These are phyloP conservation scores for Ophidiomyces ophidiicola DNA, from an alignment of 2,329 filamentous ascomycete species.

Conservation along the genomic window DNA sequence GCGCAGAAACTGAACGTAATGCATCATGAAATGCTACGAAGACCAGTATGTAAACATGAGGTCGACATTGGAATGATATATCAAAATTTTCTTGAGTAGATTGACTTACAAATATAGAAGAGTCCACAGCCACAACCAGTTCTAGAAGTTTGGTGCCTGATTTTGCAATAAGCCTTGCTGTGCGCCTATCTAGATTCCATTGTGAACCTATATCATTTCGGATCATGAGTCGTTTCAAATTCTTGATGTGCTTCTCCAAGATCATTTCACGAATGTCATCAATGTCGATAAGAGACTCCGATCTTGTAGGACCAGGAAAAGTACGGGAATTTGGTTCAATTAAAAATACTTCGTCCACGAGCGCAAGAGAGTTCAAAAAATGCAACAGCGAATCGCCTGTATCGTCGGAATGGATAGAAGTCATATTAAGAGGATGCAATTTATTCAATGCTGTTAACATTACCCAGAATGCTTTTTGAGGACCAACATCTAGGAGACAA, in stretches of 20 bases:
- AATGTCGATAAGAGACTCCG: slow-evolving; percentile 40
- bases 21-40: slow-evolving; percentile 18
- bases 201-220: slow-evolving; percentile 42
- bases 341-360: slow-evolving; percentile 48
- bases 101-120: slow-evolving; percentile 18
- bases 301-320: slow-evolving; percentile 43
- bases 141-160: slow-evolving; percentile 16
- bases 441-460: slow-evolving; percentile 45
- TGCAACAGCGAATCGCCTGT: slow-evolving; percentile 35
- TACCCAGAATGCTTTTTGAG: slow-evolving; percentile 49
- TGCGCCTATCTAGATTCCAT: slow-evolving; percentile 39
- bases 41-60: neutral
- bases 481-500: slow-evolving; percentile 52
- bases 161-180: slow-evolving; percentile 14
- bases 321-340: slow-evolving; percentile 43
- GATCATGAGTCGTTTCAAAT: slow-evolving; percentile 47
- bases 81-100: no score
- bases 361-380: slow-evolving; percentile 44
- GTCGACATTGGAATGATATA: neutral
- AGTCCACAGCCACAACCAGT: slow-evolving; percentile 16
- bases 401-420: slow-evolving; percentile 52
- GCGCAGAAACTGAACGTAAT: slow-evolving; percentile 15
- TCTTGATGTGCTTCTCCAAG: slow-evolving; percentile 46
- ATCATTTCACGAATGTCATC: slow-evolving; percentile 48
- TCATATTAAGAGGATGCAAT: slow-evolving; percentile 40